Conservation (phyloP, 106 monocot genomes). For the Xerophyta viscosa region DNA sequence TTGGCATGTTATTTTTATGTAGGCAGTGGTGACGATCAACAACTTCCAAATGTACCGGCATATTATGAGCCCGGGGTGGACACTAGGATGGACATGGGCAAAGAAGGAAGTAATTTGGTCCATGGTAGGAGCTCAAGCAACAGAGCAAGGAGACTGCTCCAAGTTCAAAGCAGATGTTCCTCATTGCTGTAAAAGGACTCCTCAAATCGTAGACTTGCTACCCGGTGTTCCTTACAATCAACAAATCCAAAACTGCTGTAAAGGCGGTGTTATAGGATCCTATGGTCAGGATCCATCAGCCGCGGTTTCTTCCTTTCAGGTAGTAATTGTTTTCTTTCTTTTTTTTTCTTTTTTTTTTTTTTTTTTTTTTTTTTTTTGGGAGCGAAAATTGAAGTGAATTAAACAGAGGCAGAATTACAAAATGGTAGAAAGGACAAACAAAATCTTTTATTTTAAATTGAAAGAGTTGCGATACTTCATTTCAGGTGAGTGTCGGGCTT, state of each 20-base stretch:
- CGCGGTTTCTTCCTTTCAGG: conserved; percentile 51
- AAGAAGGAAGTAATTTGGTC: conserved; percentile 80
- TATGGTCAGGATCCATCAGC: conserved; percentile 51
- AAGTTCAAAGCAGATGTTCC: conserved; percentile 67
- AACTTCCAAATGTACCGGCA: conserved; percentile 82
- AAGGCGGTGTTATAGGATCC: conserved; percentile 45
- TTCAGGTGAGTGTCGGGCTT: conserved; percentile 66
- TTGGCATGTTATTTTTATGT: neutral
- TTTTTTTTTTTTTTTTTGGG: too few species aligned
- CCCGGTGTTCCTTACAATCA: conserved; percentile 76
- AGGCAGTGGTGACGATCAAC: conserved; percentile 73
- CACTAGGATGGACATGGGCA: conserved; percentile 59
- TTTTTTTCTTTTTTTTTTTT: too few species aligned
- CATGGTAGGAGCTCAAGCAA: conserved; percentile 67
- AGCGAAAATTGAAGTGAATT: too few species aligned
- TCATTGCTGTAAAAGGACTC: conserved; percentile 57
- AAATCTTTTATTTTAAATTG: too few species aligned
- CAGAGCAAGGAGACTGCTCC: conserved; percentile 77
- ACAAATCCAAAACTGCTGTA: conserved; percentile 77
- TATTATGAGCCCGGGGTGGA: conserved; percentile 66
- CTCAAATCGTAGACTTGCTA: conserved; percentile 49
- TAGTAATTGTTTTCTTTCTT: too few species aligned
- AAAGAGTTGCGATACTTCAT: too few species aligned
- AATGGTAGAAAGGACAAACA: too few species aligned
- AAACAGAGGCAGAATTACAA: too few species aligned